Base-by-base conservation (phyloP, 192 early-diverging fungal genomes). In the Chytriomyces sp. region DNA sequence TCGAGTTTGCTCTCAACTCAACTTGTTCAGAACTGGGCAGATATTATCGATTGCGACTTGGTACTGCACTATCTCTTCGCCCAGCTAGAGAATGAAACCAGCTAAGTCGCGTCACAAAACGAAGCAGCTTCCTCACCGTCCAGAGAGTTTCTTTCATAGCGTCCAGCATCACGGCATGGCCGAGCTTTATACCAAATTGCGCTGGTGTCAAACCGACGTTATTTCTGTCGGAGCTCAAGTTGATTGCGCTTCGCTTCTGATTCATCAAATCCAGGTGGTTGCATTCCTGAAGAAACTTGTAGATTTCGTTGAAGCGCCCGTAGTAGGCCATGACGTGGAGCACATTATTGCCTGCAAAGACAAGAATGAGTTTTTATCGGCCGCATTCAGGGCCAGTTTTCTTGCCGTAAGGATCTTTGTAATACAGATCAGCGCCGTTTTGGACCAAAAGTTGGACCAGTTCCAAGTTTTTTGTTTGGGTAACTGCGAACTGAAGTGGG, bases 241-340 rank as follows among this genome's bases (percentile, higher is more conserved):
- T 7, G 16, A 13, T 53, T 28, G 23, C 53, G 20, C 16, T 53
- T 20, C 45, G 8, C 11, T 50, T 28, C 35, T 3, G 35, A 16
- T 67, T 28, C 26, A 73, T 26, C 43, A 73, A 45, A 20, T 73
- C 71, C 16, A 8, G 26, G 13, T 73, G 7, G 43, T 73, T 73
- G 18, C 20, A 10, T 62, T 47, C 44, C 16, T 16, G 9, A 35
- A 73, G 20, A 45, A 49, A 73, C 10, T 46, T 7, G 43, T 43
- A 62, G 7, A 48, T 73, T 35, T 73, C 61, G 59, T 73, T 73
- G 57, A 45, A 62, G 8, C 43, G 50, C 35, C 71, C 71, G 45
- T 61, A 62, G 45, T 73, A 46, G 26, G 71, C 71, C 71, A 73
- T 73, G 45, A 73, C 61, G 45, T 73, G 71, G 13, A 73, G 61